Evolutionary conservation across 2,329 filamentous ascomycete species (phyloP).

Genomic region (Trichoderma afroharzianum): DNA sequence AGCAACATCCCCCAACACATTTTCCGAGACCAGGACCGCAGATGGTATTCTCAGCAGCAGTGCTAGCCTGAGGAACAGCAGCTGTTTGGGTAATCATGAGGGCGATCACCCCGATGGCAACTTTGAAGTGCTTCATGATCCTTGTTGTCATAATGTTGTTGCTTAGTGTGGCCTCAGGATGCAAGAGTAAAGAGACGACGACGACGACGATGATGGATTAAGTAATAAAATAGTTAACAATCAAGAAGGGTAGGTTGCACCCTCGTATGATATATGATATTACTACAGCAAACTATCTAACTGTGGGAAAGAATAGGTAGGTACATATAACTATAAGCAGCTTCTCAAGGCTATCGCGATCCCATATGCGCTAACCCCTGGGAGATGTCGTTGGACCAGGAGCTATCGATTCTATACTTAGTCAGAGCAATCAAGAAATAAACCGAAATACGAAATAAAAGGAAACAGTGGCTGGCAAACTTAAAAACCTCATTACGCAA

Average conservation of each 20-base stretch:
- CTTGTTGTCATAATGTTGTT: background rate
- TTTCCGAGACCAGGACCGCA: constrained; percentile 36
- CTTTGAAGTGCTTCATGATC: background rate
- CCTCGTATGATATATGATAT: background rate
- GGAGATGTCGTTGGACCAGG: background rate
- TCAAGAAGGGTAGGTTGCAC: background rate
- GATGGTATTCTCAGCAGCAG: background rate
- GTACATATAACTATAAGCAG: background rate
- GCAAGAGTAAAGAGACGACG: background rate
- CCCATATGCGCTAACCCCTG: background rate
- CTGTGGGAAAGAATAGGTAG: background rate
- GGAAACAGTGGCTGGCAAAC: background rate
- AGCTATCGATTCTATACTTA: background rate
- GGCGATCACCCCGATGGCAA: background rate
- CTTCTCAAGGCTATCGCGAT: background rate
- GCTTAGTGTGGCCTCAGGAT: background rate
- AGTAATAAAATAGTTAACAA: background rate
- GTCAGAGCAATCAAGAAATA: background rate
- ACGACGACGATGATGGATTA: background rate
- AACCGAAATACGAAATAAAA: background rate
- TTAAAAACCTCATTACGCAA: background rate
- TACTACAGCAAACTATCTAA: background rate
- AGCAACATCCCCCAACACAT: constrained; percentile 36
- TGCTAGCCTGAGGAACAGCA: background rate
- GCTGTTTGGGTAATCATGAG: background rate